Evolutionary conservation across 768 basidiomycete species (phyloP).

Genomic region (Suillus discolor): DNA sequence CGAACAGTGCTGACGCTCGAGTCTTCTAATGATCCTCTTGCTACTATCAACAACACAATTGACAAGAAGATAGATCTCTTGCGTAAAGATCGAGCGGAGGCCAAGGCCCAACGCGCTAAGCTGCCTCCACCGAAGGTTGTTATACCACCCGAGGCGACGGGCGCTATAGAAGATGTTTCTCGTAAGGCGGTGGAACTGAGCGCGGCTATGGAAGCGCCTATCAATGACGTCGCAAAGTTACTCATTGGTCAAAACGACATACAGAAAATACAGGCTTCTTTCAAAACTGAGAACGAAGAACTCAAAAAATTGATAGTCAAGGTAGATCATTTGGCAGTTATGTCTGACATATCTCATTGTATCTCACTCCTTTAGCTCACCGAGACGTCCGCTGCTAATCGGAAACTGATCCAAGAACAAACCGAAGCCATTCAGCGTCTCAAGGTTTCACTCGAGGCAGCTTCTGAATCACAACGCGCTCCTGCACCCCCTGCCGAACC

Average conservation of each 20-base stretch:
- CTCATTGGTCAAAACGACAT: constrained; percentile 18
- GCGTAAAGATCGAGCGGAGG: constrained; percentile 24
- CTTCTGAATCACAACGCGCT: background rate
- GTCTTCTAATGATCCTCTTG: constrained; percentile 19
- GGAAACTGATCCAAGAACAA: background rate
- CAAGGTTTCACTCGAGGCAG: background rate
- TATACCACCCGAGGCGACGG: constrained; percentile 20
- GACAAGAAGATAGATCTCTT: constrained; percentile 19
- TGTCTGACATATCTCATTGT: background rate
- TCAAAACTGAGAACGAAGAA: constrained; percentile 2
- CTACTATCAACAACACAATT: constrained; percentile 23
- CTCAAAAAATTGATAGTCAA: background rate
- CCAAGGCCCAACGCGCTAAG: constrained; percentile 19
- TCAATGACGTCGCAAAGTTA: constrained; percentile 28
- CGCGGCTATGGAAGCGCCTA: constrained; percentile 22
- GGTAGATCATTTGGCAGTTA: background rate
- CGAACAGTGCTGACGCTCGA: constrained; percentile 32
- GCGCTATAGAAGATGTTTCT: constrained; percentile 22
- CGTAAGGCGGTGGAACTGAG: constrained; percentile 23
- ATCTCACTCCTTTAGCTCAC: background rate
- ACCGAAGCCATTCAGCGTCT: background rate
- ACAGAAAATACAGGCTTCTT: background rate
- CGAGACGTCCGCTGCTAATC: background rate
- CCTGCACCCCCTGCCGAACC: constrained; percentile 3
- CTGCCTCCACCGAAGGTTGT: constrained; percentile 21